Evolutionary conservation across 2,329 filamentous ascomycete genomes (phyloP).

Genomic region (Drechslerella dactyloides): DNA sequence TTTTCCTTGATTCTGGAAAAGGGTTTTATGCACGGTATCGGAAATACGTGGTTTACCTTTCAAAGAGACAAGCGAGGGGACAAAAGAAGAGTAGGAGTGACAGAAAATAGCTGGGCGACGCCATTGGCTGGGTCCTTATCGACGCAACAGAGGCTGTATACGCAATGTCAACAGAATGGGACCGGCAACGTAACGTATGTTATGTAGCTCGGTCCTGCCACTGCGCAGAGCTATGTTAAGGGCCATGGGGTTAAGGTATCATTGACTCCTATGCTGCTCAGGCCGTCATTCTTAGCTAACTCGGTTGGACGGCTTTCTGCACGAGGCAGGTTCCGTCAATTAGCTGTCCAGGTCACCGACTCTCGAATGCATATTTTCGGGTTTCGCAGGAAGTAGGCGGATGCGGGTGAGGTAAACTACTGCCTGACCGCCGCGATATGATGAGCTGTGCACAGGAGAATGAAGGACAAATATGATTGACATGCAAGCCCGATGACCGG

Average conservation of each 20-base stretch:
- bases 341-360: slow-evolving; percentile 20
- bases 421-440: slow-evolving; percentile 1
- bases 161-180: neutral
- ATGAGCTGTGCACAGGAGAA: neutral
- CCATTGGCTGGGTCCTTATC: slow-evolving; percentile 2
- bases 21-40: slow-evolving; percentile 39
- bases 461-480: neutral
- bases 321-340: slow-evolving; percentile 19
- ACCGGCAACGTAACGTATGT: neutral
- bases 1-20: slow-evolving; percentile 45
- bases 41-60: slow-evolving; percentile 16
- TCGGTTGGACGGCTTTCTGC: slow-evolving; percentile 31
- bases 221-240: neutral
- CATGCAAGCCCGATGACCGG: neutral
- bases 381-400: slow-evolving; percentile 48
- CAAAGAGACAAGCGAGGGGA: slow-evolving; percentile 17
- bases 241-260: neutral
- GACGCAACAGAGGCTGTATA: neutral
- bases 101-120: neutral
- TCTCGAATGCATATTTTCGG: slow-evolving; percentile 48
- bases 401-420: slow-evolving; percentile 51
- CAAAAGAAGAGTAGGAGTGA: slow-evolving; percentile 4
- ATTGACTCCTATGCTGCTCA: neutral
- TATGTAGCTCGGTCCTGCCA: neutral
- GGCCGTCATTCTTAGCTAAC: slow-evolving; percentile 30